These are phyloP conservation scores for Fusarium denticulatum DNA, from an alignment of 2,329 filamentous ascomycete species.

Conservation along the genomic window DNA sequence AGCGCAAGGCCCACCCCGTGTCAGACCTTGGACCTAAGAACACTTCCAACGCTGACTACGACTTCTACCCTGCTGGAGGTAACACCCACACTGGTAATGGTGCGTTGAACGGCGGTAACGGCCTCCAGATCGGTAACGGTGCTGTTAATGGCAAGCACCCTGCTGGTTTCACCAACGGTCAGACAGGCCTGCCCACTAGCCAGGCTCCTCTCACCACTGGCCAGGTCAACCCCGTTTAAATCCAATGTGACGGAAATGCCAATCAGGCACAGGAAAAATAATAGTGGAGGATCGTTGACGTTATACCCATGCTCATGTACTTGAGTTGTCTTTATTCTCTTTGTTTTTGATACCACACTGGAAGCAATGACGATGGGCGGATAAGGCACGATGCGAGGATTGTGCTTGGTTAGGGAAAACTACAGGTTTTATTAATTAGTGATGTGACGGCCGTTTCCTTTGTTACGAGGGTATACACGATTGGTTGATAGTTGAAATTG, in stretches of 20 bases:
- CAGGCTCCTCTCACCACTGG: conserved; percentile 18
- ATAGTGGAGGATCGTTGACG: conserved; percentile 20
- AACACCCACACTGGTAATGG: conserved; percentile 23
- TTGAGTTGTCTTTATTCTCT: conserved; percentile 27
- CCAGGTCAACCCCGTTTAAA: conserved; percentile 35
- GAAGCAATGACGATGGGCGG: conserved; percentile 28
- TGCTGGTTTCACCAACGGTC: conserved; percentile 9
- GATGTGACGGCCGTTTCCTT: conserved; percentile 29
- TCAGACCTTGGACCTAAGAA: conserved; percentile 19
- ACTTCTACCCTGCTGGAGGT: conserved; percentile 26
- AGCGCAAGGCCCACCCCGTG: conserved; percentile 54
- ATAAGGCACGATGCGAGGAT: conserved; percentile 16
- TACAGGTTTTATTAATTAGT: conserved; percentile 26
- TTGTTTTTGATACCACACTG: conserved; percentile 38
- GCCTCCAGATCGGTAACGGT: conserved; percentile 2
- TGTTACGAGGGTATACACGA: conserved; percentile 30
- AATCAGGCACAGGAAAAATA: not conserved
- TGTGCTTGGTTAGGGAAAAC: conserved; percentile 23
- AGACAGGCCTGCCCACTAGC: not conserved
- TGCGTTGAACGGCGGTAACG: conserved; percentile 25
- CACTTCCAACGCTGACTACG: conserved; percentile 19
- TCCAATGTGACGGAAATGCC: not conserved
- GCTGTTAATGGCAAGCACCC: conserved; percentile 31
- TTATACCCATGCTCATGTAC: conserved; percentile 41
- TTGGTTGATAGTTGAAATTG: conserved; percentile 36